Evolutionary conservation across 768 basidiomycete genomes (phyloP).

Genomic region (Amylocystis lapponica): DNA sequence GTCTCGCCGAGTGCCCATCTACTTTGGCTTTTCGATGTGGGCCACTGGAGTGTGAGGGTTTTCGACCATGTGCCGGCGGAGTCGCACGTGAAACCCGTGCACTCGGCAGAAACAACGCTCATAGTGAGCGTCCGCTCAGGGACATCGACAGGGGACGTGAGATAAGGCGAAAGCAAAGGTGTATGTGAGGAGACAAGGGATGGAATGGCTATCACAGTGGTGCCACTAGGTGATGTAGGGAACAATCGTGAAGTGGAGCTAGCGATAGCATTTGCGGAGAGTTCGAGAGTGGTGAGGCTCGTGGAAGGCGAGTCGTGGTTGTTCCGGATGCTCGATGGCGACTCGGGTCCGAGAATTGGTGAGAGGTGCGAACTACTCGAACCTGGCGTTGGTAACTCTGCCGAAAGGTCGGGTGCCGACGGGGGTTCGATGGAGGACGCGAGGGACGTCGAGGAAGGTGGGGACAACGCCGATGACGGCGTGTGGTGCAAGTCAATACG

Average conservation of each 20-base stretch:
- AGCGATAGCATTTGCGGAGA: neutral
- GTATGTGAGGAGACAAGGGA: slow-evolving; percentile 5
- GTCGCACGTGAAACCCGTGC: slow-evolving; percentile 42
- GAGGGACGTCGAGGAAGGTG: slow-evolving; percentile 8
- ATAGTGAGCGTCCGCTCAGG: slow-evolving; percentile 39
- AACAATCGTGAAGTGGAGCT: too few species aligned
- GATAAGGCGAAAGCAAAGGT: slow-evolving; percentile 14
- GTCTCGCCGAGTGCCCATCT: slow-evolving; percentile 82
- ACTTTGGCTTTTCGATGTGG: slow-evolving; percentile 56
- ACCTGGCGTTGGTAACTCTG: neutral
- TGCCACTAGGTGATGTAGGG: too few species aligned
- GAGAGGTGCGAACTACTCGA: neutral
- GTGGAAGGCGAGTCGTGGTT: neutral
- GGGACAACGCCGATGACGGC: slow-evolving; percentile 2
- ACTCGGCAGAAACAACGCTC: slow-evolving; percentile 52
- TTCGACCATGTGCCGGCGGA: slow-evolving; percentile 55
- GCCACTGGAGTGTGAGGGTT: slow-evolving; percentile 68
- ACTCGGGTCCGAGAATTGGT: too few species aligned
- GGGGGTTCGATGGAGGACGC: slow-evolving; percentile 1
- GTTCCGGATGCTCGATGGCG: too few species aligned
- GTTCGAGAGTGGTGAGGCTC: neutral
- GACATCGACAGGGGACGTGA: slow-evolving; percentile 6
- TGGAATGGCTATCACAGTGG: too few species aligned
- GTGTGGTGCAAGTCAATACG: slow-evolving; percentile 50
- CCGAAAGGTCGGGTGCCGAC: neutral